Conservation (phyloP, 352 stramenopile species). For the Phytopythium cucurbitacearum region DNA sequence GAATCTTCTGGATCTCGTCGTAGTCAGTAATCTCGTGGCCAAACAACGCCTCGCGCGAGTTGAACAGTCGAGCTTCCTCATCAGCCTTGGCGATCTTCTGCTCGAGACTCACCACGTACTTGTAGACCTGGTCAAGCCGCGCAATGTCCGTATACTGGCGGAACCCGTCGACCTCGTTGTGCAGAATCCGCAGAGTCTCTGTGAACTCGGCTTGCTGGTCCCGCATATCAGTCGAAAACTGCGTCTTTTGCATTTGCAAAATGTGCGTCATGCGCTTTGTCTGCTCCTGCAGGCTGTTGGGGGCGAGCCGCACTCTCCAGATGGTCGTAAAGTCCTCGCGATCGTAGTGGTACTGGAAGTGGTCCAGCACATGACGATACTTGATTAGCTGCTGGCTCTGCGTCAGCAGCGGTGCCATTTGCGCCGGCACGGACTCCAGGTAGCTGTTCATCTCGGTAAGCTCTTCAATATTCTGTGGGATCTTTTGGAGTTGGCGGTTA, state of each 20-base stretch:
- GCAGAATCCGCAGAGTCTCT: constrained; percentile 72
- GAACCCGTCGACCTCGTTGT: constrained; percentile 87
- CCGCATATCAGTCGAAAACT: constrained; percentile 88
- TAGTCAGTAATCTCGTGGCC: constrained; percentile 90
- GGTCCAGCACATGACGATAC: constrained; percentile 71
- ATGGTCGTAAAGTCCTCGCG: constrained; percentile 88
- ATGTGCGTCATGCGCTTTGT: constrained; percentile 79
- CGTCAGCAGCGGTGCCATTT: constrained; percentile 59
- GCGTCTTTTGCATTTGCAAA: constrained; percentile 75
- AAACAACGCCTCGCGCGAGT: constrained; percentile 89
- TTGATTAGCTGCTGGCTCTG: constrained; percentile 80
- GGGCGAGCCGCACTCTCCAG: constrained; percentile 85
- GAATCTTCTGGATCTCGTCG: constrained; percentile 85
- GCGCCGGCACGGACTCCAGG: constrained; percentile 60
- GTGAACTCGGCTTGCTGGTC: constrained; percentile 92
- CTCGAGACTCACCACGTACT: constrained; percentile 83
- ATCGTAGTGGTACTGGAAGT: constrained; percentile 84
- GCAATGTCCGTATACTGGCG: constrained; percentile 84
- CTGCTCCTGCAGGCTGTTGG: constrained; percentile 86
- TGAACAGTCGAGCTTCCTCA: constrained; percentile 89
- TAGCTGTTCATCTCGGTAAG: constrained; percentile 87
- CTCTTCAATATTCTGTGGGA: constrained; percentile 91
- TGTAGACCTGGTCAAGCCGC: constrained; percentile 83
- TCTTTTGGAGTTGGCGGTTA: constrained; percentile 80
- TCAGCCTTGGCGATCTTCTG: constrained; percentile 86